phyloP scores from a whole-genome alignment of 2,329 filamentous ascomycete genomes.

The Hymenoscyphus albidus region DNA sequence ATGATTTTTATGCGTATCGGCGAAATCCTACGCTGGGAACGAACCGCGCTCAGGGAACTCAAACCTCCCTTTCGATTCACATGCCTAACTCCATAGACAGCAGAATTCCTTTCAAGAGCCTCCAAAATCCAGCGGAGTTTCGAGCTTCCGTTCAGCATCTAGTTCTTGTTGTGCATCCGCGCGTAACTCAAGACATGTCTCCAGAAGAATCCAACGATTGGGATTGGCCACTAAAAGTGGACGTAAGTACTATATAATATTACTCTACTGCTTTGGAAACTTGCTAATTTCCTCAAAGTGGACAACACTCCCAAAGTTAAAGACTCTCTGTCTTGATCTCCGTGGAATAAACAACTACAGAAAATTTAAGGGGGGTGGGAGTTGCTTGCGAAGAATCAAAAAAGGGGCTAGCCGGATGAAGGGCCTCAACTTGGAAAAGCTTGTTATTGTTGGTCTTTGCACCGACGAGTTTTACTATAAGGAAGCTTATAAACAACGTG shows the following conservation, averaged over 20 bases:
- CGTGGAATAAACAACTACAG: not conserved
- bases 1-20: not conserved
- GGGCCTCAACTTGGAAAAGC: not conserved
- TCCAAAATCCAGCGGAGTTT: not conserved
- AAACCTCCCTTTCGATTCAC: not conserved
- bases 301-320: not conserved
- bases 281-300: not conserved
- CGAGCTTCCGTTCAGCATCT: not conserved
- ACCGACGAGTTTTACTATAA: not conserved
- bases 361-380: not conserved
- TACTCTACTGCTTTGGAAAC: not conserved
- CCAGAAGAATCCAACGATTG: not conserved
- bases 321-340: not conserved
- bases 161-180: not conserved
- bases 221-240: not conserved
- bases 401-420: not conserved
- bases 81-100: not conserved
- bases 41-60: not conserved
- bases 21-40: not conserved
- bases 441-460: not conserved
- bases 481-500: not conserved
- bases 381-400: not conserved
- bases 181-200: not conserved
- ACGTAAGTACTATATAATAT: not conserved
- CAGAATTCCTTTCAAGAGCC: not conserved